A percentile compares a stretch with the other conserved stretches of the same genome.
Conservation (phyloP, 225 moss, liverwort and hornwort species). For the Physcomitrellopsis africana region DNA sequence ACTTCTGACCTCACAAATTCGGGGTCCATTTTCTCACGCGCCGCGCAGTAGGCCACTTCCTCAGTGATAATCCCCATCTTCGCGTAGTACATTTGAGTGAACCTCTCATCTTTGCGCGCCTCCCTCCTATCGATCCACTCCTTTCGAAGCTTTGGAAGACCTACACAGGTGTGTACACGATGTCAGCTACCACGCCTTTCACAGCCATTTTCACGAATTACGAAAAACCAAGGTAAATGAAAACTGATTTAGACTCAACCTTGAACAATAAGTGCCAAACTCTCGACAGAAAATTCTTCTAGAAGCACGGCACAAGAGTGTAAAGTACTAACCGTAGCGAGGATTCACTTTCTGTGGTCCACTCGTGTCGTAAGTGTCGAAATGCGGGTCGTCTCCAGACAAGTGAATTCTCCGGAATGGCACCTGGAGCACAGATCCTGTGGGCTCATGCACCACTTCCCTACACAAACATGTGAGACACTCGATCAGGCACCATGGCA, state of each 20-base stretch:
- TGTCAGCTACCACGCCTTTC: neutral
- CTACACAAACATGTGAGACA: slow-evolving; percentile 39
- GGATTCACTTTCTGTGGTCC: slow-evolving; percentile 74
- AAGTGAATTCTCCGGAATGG: slow-evolving; percentile 92
- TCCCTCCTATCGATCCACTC: slow-evolving; percentile 81
- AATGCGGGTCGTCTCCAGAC: slow-evolving; percentile 82
- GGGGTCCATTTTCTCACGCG: slow-evolving; percentile 70
- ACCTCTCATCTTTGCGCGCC: slow-evolving; percentile 65
- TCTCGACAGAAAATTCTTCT: no score
- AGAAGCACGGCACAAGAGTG: no score
- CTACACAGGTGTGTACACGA: slow-evolving; percentile 30
- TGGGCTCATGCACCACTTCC: slow-evolving; percentile 73
- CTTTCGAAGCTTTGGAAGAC: slow-evolving; percentile 76
- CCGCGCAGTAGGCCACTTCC: slow-evolving; percentile 86
- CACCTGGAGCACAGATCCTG: slow-evolving; percentile 59
- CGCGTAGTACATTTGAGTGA: slow-evolving; percentile 91
- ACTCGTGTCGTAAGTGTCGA: slow-evolving; percentile 90
- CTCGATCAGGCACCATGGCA: neutral
- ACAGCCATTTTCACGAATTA: neutral
- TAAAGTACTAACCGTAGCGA: slow-evolving; percentile 42
- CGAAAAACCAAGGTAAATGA: neutral
- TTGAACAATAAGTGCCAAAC: no score
- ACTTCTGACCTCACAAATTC: slow-evolving; percentile 87
- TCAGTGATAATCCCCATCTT: slow-evolving; percentile 85
- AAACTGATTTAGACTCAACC: no score